Conservation (phyloP, 495 filamentous ascomycete species). For the Xylaria curta region DNA sequence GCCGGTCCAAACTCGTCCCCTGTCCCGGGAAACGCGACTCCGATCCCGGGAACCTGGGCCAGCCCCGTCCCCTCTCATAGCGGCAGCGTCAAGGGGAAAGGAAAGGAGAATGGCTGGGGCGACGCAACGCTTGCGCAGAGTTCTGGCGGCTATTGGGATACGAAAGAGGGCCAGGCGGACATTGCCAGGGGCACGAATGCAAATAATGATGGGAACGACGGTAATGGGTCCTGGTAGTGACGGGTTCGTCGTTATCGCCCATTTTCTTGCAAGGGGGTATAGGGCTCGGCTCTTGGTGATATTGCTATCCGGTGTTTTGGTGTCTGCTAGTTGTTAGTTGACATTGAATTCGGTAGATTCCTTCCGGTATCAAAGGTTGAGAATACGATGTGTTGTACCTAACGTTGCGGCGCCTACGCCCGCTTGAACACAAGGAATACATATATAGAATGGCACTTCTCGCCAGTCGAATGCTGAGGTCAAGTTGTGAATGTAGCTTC, state of each 20-base stretch:
- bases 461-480: not conserved
- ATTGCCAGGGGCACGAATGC: not conserved
- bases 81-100: not conserved
- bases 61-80: conserved; percentile 20
- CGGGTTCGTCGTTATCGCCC: not conserved
- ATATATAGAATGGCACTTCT: not conserved
- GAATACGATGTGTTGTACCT: not conserved
- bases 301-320: not conserved
- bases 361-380: not conserved
- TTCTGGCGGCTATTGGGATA: conserved; percentile 22
- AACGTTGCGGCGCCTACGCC: not conserved
- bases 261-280: not conserved
- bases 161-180: conserved; percentile 15
- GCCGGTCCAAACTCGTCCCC: not conserved
- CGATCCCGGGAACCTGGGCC: conserved; percentile 26
- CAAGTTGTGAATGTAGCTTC: not conserved
- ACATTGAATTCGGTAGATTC: not conserved
- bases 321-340: too few relatives aligned
- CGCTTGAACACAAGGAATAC: not conserved
- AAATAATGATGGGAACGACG: not conserved
- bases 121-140: conserved; percentile 25
- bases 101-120: not conserved
- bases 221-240: conserved; percentile 26
- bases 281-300: not conserved
- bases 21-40: not conserved